Evolutionary conservation across 768 basidiomycete species (phyloP).

Genomic region (Phanerochaete sordida): DNA sequence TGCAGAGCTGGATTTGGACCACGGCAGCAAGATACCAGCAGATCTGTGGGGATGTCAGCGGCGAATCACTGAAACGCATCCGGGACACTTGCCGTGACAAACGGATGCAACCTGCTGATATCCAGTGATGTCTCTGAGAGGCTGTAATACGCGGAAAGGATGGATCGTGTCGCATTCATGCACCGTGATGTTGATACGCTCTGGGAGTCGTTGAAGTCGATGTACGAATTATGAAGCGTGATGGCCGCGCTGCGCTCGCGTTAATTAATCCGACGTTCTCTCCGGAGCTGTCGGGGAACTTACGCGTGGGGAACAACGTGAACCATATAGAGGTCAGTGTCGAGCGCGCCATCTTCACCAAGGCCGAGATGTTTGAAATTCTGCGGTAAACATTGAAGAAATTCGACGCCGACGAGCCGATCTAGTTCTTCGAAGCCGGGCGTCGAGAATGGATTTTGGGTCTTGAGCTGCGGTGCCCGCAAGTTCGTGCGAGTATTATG

Average conservation of each 20-base stretch:
- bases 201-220: conserved; percentile 67
- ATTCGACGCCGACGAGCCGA: conserved; percentile 59
- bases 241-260: conserved; percentile 64
- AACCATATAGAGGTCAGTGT: conserved; percentile 85
- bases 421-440: conserved; percentile 72
- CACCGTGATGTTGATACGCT: conserved; percentile 71
- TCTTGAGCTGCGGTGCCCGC: conserved; percentile 61
- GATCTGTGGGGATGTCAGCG: conserved; percentile 42
- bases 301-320: conserved; percentile 86
- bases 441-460: conserved; percentile 66
- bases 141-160: conserved; percentile 71
- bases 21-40: conserved; percentile 92
- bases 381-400: conserved; percentile 68
- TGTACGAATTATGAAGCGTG: conserved; percentile 81
- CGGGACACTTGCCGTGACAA: conserved; percentile 60
- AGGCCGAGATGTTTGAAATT: conserved; percentile 61
- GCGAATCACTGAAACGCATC: neutral
- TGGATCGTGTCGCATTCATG: conserved; percentile 68
- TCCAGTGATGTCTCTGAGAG: conserved; percentile 83
- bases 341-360: conserved; percentile 54
- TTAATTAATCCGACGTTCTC: neutral
- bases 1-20: conserved; percentile 82
- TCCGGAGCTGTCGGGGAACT: conserved; percentile 28
- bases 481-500: conserved; percentile 76
- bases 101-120: conserved; percentile 75